phyloP scores from a whole-genome alignment of 2,329 filamentous ascomycete species.

The Arthrobotrys conoides region DNA sequence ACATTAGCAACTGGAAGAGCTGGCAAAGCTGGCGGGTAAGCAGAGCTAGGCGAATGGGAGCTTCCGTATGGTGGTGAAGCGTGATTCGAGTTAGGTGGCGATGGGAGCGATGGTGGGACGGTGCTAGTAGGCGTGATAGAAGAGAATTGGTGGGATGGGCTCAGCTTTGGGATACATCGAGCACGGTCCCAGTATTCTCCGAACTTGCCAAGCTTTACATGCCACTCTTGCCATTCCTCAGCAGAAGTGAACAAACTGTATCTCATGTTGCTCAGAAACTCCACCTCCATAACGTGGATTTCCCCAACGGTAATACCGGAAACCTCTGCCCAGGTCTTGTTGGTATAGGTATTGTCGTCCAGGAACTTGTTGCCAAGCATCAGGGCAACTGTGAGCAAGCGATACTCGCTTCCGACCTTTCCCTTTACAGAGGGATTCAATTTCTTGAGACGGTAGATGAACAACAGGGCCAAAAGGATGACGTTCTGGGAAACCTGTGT shows the following conservation, averaged over 20 bases:
- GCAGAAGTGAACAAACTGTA: slow-evolving; percentile 91
- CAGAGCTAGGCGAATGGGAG: slow-evolving; percentile 40
- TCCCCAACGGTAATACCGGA: slow-evolving; percentile 93
- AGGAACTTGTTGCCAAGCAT: slow-evolving; percentile 99
- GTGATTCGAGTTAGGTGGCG: slow-evolving; percentile 63
- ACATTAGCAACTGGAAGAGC: slow-evolving; percentile 51
- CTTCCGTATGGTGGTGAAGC: slow-evolving; percentile 63
- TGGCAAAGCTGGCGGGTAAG: slow-evolving; percentile 57
- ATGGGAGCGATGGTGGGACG: slow-evolving; percentile 63
- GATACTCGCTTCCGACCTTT: slow-evolving; percentile 91
- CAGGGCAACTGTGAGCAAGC: slow-evolving; percentile 90
- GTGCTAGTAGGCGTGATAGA: slow-evolving; percentile 53
- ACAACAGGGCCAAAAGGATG: slow-evolving; percentile 87
- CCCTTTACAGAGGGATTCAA: slow-evolving; percentile 90
- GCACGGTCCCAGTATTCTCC: slow-evolving; percentile 85
- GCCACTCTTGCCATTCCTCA: slow-evolving; percentile 88
- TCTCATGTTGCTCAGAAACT: slow-evolving; percentile 98
- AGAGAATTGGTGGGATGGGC: slow-evolving; percentile 45
- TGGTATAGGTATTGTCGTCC: slow-evolving; percentile 99
- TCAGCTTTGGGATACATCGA: slow-evolving; percentile 67
- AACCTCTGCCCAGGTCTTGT: slow-evolving; percentile 99
- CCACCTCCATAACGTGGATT: slow-evolving; percentile 99
- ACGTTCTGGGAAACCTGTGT: slow-evolving; percentile 98
- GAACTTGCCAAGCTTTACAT: slow-evolving; percentile 84
- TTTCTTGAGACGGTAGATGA: slow-evolving; percentile 93